Percentiles rank a stretch among this genome's conserved stretches.
Conservation (phyloP, 1,139 yeast species). For the Magnusiomyces paraingens region DNA sequence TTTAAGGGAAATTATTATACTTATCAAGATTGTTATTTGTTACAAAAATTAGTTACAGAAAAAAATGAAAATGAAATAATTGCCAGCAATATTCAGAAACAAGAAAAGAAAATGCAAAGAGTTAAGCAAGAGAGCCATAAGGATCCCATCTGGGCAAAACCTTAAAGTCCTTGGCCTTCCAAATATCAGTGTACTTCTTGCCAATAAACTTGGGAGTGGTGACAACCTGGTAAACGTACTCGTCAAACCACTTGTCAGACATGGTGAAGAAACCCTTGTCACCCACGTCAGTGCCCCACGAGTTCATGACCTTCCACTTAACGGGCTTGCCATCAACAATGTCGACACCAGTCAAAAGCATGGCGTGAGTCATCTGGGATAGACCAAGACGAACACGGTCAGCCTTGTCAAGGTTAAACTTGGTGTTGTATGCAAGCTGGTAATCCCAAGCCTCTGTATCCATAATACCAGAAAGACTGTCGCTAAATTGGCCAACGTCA, state of each 20-base stretch:
- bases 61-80: too few species aligned
- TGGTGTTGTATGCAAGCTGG: slow-evolving; percentile 49
- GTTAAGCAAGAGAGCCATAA: slow-evolving; percentile 54
- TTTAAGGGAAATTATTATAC: too few species aligned
- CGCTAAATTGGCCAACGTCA: slow-evolving; percentile 57
- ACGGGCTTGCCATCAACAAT: slow-evolving; percentile 44
- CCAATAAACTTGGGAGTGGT: slow-evolving; percentile 45
- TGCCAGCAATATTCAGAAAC: neutral
- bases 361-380: slow-evolving; percentile 62
- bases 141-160: slow-evolving; percentile 64
- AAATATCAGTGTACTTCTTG: slow-evolving; percentile 41
- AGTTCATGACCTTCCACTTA: slow-evolving; percentile 65
- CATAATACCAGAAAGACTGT: slow-evolving; percentile 45
- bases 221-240: slow-evolving; percentile 60
- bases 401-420: slow-evolving; percentile 43
- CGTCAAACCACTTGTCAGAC: slow-evolving; percentile 64
- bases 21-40: too few species aligned
- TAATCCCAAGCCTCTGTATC: slow-evolving; percentile 53
- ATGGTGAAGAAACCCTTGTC: slow-evolving; percentile 57
- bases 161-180: slow-evolving; percentile 45
- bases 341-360: slow-evolving; percentile 63
- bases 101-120: neutral
- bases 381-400: slow-evolving; percentile 53
- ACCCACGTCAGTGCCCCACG: slow-evolving; percentile 60
- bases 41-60: too few species aligned